A percentile compares a stretch with the other conserved stretches of the same genome.
phyloP scores from a whole-genome alignment of 2,329 filamentous ascomycete genomes.

The Thelonectria olida region DNA sequence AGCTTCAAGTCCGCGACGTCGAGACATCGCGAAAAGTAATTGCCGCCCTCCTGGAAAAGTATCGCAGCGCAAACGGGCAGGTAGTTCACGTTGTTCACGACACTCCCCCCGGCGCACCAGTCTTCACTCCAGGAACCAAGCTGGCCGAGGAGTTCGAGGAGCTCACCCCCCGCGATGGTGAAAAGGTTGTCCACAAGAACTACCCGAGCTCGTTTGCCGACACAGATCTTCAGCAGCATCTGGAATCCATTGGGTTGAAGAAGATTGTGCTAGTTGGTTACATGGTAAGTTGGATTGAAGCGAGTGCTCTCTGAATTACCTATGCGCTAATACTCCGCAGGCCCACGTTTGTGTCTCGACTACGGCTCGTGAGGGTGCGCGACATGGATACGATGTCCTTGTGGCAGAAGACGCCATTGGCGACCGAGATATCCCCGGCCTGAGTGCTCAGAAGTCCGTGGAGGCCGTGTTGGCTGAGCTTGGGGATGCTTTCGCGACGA shows the following conservation, averaged over 20 bases:
- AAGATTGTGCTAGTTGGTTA: conserved; percentile 71
- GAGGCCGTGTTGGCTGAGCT: conserved; percentile 65
- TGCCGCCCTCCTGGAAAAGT: conserved; percentile 64
- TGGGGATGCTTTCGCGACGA: conserved; percentile 69
- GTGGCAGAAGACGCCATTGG: conserved; percentile 70
- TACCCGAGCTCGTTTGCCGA: conserved; percentile 68
- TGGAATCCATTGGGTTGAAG: conserved; percentile 59
- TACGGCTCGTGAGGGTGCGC: conserved; percentile 67
- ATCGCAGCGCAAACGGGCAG: conserved; percentile 60
- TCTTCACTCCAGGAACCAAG: conserved; percentile 71
- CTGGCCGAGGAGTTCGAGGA: conserved; percentile 70
- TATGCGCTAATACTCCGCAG: conserved; percentile 40
- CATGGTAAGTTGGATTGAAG: conserved; percentile 52
- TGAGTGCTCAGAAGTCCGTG: conserved; percentile 61
- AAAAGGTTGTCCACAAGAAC: conserved; percentile 67
- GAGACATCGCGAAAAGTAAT: conserved; percentile 64
- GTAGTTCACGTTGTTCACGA: conserved; percentile 71
- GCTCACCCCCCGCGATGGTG: conserved; percentile 60
- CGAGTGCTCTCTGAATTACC: not conserved
- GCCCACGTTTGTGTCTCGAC: conserved; percentile 73
- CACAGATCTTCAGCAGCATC: conserved; percentile 62
- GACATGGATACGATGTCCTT: conserved; percentile 71
- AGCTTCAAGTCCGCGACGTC: conserved; percentile 65
- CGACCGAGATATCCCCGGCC: conserved; percentile 72
- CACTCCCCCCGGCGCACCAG: conserved; percentile 67